Base-by-base conservation (phyloP, 305 asterid genomes). In the Solanum chacoense region DNA sequence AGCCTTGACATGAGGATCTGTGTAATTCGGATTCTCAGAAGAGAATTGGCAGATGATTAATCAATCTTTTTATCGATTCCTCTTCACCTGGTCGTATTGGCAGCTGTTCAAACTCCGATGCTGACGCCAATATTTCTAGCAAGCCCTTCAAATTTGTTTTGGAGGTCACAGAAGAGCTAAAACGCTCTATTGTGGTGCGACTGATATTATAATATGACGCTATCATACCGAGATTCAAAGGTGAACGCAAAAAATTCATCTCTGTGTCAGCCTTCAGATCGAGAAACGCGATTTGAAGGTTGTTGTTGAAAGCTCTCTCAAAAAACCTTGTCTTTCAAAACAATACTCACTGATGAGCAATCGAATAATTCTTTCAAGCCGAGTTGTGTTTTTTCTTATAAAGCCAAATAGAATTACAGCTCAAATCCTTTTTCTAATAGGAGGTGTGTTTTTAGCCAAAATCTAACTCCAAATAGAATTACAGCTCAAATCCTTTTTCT, bases 51-150 rank as follows among this genome's bases (percentile, higher is more conserved):
- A 93, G 98, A 89, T 97, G 98, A 89, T 95, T 86, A 86, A 97
- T 93, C 87, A 97, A 90, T 92, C 90, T 94, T 76, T 99, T 92
- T 79, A 95, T 91, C 94, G 93, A 89, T 89, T 95, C 99, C 84
- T 96, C 99, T 89, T 97, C 98, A 42, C 99, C 99, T 8, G 98
- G 98, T 79, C 99, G 94, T 79, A 96, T 91, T 3, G 97, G 97
- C 85, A 96, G 96, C 74, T 88, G 94, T 87, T 96, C 98, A 83
- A 91, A 97, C 93, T 96, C 99, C 1, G 98, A 95, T 38, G 99
- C 99, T 38, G 99, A 95, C 32, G 99, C 93, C 92, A 96, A 90
- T 85, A 96, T 94, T 84, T 97, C 99, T 79, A 96, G 89, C 24
- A 95, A 96, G 87, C 99, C 98, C 94, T 95, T 96, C 94, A 97